Percentiles rank a stretch among this genome's conserved stretches.
These are phyloP conservation scores for Sugiyamaella mastotermitis DNA, from an alignment of 805 yeast genomes.

Conservation along the genomic window DNA sequence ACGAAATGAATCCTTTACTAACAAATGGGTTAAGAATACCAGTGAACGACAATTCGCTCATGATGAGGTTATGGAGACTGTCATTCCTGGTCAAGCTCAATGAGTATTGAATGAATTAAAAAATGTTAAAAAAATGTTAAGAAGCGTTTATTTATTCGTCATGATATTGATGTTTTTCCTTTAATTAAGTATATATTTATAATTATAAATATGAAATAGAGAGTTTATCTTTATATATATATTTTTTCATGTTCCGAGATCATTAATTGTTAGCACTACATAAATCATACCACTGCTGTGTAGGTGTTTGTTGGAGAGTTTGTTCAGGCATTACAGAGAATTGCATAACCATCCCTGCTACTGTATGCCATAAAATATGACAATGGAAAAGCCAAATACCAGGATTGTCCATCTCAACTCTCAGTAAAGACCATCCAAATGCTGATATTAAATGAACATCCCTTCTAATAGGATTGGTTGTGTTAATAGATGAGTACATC, in stretches of 20 bases:
- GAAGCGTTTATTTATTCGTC: too few relatives aligned
- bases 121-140: too few relatives aligned
- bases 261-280: conserved; percentile 2
- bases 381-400: conserved; percentile 96
- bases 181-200: neutral
- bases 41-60: conserved; percentile 63
- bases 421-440: conserved; percentile 44
- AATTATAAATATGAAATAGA: neutral
- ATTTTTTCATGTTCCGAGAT: neutral
- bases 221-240: neutral
- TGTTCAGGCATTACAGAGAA: conserved; percentile 23
- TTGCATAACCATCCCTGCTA: conserved; percentile 60
- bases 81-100: conserved; percentile 7
- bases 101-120: too few relatives aligned
- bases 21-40: conserved; percentile 29
- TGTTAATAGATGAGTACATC: conserved; percentile 41
- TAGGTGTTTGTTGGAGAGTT: conserved; percentile 21
- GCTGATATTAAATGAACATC: conserved; percentile 71
- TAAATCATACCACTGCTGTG: conserved; percentile 14
- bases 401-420: conserved; percentile 82
- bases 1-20: conserved; percentile 24
- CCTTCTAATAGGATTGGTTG: conserved; percentile 48
- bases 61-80: conserved; percentile 15
- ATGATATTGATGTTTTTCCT: too few relatives aligned
- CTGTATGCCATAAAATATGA: conserved; percentile 90